phyloP scores from a whole-genome alignment of 257 asterid species.

The Paulownia fortunei region DNA sequence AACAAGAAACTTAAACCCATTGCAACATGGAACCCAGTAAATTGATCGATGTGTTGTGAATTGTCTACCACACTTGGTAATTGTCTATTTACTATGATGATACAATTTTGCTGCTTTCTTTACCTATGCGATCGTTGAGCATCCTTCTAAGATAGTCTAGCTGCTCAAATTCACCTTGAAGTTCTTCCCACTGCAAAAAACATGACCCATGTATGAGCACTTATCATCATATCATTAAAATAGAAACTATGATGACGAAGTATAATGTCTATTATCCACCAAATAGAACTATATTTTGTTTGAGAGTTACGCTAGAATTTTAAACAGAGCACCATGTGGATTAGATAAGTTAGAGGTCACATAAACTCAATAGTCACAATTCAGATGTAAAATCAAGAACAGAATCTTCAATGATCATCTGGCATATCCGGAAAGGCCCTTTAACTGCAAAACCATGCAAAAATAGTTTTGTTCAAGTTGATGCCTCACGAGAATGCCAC shows the following conservation, averaged over 20 bases:
- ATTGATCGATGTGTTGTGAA: not conserved
- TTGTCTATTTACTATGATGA: not conserved
- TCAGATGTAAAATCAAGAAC: not conserved
- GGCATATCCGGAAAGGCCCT: not conserved
- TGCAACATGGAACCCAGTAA: not conserved
- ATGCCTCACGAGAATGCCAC: no score
- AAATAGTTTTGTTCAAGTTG: no score
- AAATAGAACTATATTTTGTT: no score
- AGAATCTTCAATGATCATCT: not conserved
- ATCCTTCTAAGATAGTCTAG: constrained; percentile 73
- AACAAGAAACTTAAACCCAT: not conserved
- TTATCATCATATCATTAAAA: not conserved
- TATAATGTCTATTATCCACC: not conserved
- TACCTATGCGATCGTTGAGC: constrained; percentile 47
- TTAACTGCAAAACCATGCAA: no score
- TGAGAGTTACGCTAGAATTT: not conserved
- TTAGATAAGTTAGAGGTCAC: not conserved
- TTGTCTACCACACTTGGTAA: not conserved
- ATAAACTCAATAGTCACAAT: no score
- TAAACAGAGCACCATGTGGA: not conserved
- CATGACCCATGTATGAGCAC: not conserved
- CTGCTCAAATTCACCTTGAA: constrained; percentile 85
- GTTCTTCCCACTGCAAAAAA: constrained; percentile 89
- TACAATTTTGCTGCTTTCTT: constrained; percentile 22
- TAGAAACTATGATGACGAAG: not conserved